Percentiles rank a stretch among this genome's conserved stretches.
Evolutionary conservation across 805 yeast species (phyloP).

Genomic region (Hanseniaspora occidentalis): DNA sequence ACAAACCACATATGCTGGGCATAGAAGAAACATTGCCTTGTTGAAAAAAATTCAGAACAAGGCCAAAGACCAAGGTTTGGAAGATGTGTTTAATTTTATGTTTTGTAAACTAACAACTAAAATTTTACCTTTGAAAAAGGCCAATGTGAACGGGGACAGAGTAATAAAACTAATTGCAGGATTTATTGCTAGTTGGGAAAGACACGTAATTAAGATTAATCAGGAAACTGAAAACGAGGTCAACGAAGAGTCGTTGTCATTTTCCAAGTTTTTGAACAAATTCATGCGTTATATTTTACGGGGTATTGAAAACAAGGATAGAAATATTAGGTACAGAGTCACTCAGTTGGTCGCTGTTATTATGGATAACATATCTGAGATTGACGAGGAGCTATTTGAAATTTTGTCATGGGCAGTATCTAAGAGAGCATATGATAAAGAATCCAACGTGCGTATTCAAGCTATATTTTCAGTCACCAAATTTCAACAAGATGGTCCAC

Average conservation of each 20-base stretch:
- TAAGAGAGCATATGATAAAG: constrained; percentile 61
- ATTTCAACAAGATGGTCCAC: constrained; percentile 49
- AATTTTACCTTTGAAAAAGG: constrained; percentile 53
- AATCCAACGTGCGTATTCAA: constrained; percentile 66
- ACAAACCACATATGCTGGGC: constrained; percentile 62
- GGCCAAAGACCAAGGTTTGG: constrained; percentile 38
- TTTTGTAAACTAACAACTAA: constrained; percentile 54
- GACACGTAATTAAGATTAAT: constrained; percentile 13
- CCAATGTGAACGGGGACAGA: constrained; percentile 63
- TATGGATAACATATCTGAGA: constrained; percentile 59
- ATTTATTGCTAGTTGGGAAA: constrained; percentile 36
- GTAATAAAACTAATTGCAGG: constrained; percentile 55
- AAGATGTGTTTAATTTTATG: constrained; percentile 44
- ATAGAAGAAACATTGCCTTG: constrained; percentile 57
- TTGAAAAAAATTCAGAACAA: constrained; percentile 45
- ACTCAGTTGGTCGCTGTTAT: constrained; percentile 63
- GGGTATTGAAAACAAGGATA: constrained; percentile 69
- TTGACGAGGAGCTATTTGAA: constrained; percentile 61
- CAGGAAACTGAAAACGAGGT: constrained; percentile 20
- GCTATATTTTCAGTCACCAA: constrained; percentile 71
- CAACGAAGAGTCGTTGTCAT: constrained; percentile 30
- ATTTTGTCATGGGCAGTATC: constrained; percentile 47
- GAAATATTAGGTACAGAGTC: constrained; percentile 66
- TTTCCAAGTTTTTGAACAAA: constrained; percentile 43
- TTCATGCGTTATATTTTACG: constrained; percentile 56